Conservation (phyloP, 2,329 filamentous ascomycete genomes). For the Zalaria sp. region DNA sequence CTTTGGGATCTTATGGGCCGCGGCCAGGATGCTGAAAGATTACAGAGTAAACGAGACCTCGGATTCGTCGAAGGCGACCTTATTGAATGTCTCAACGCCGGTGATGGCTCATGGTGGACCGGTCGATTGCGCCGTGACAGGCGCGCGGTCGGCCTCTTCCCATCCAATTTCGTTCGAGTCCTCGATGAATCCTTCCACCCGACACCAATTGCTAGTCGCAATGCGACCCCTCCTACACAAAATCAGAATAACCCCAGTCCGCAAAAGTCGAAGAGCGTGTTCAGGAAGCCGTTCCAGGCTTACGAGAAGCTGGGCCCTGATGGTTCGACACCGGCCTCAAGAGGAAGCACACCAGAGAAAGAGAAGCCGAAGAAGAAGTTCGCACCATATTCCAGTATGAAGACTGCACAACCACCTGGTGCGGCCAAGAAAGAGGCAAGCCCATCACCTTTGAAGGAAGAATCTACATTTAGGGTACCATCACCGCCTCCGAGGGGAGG, state of each 20-base stretch:
- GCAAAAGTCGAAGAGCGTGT: constrained; percentile 39
- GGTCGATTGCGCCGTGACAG: constrained; percentile 80
- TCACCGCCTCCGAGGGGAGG: constrained; percentile 15
- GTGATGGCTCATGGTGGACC: constrained; percentile 98
- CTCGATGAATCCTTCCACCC: constrained; percentile 77
- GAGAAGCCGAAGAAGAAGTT: constrained; percentile 22
- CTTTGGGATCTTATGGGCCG: not conserved
- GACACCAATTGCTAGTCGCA: constrained; percentile 42
- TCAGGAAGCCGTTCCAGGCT: constrained; percentile 51
- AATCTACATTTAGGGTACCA: constrained; percentile 16
- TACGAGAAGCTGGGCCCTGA: constrained; percentile 27
- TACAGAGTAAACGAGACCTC: constrained; percentile 70
- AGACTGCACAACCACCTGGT: constrained; percentile 25
- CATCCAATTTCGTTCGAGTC: constrained; percentile 92
- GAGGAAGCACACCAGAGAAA: constrained; percentile 13
- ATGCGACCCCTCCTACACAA: constrained; percentile 34
- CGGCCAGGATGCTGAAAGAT: not conserved
- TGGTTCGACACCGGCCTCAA: constrained; percentile 7
- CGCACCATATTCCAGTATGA: constrained; percentile 37
- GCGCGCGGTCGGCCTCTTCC: constrained; percentile 82
- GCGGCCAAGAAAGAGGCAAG: constrained; percentile 12
- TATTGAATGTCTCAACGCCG: constrained; percentile 95
- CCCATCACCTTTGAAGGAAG: constrained; percentile 8
- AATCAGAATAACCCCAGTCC: constrained; percentile 37
- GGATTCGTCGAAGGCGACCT: constrained; percentile 96